Evolutionary conservation across 768 basidiomycete genomes (phyloP), one percentile per base, ranked within the genome.

Genomic region (Sarcodon aspratus): DNA sequence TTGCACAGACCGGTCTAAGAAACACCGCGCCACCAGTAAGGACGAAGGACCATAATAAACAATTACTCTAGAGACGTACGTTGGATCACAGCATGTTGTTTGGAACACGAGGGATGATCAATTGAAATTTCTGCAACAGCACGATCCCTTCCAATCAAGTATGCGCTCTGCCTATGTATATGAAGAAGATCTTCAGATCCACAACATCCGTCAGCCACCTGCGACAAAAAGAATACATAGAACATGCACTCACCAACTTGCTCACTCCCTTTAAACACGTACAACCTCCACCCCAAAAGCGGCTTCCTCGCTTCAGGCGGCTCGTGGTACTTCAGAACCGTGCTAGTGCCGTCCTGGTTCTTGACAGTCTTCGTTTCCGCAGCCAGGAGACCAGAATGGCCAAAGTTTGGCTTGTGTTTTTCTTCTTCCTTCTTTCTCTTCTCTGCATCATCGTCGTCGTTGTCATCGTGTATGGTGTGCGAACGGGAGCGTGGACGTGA

Each of bases 251-350:
- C 61, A 95, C 95, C 94, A 45, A 82, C 72, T 73, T 97, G 87
- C 57, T 96, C 92, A 47, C 75, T 77, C 17, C 88, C 95, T 66
- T 98, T 98, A 75, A 98, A 99, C 33, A 97, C 94, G 60, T 98
- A 99, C 52, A 99, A 61, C 61, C 96, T 74, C 96, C 96, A 98
- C 13, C 88, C 86, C 33, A 86, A 65, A 5, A 73, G 66, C 9
- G 96, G 95, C 61, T 94, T 97, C 55, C 96, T 72, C 31, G 95
- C 96, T 71, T 99, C 96, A 6, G 96, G 93, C 12, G 96, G 96
- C 64, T 99, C 96, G 53, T 98, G 94, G 63, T 99, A 99, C 65
- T 98, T 99, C 53, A 99, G 71, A 40, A 96, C 79, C 6, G 85
- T 83, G 56, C 71, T 81, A 46, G 78, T 78, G n/a, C 87, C 90